Base-by-base conservation (phyloP, 441 rosid species). In the Manihot esculenta region DNA sequence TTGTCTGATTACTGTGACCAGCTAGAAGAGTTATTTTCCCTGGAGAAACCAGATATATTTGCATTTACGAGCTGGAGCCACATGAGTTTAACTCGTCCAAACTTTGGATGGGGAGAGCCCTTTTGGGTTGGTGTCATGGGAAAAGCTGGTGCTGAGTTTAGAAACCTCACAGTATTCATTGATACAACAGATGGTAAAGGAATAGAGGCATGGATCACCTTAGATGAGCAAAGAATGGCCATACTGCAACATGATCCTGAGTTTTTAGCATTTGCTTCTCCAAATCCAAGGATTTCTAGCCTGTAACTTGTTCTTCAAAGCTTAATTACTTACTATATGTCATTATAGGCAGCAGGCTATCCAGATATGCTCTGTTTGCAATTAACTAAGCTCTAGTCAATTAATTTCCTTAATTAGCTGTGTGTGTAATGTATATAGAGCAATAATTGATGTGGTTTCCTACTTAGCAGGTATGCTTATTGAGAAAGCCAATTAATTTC, bases 121-220 rank as follows among this genome's bases (percentile, higher is more conserved):
- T 27, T 15, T 15, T 72, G 79, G 79, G n/a, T 48, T 33, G 75
- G 38, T 0, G 1, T 56, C 2, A 1, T 61, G 23, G 79, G 76
- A 14, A 76, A 72, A 45, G 69, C 12, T 44, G 76, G 76, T 0
- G 61, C 76, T 47, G 72, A 58, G 0, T 76, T 67, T 33, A 45
- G 76, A 35, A 76, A 76, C n/a, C 58, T 76, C 0, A 76, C 72
- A 2, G 23, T 55, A 1, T 66, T 76, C 38, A 5, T 76, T 11
- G 79, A 76, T 4, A 53, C 79, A 9, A 30, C 10, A 18, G 73
- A 72, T 60, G 73, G 60, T 20, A 44, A 30, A 27, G 79, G 76
- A 38, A 76, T 76, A 30, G 79, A 76, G 24, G 79, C 79, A 13
- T 76, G 79, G 79, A 35, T 72, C 33, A 76, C 65, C n/a, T 72